Evolutionary conservation across 805 yeast genomes (phyloP), one percentile per base, ranked within the genome.

Genomic region (Saccharomycopsis olivae): DNA sequence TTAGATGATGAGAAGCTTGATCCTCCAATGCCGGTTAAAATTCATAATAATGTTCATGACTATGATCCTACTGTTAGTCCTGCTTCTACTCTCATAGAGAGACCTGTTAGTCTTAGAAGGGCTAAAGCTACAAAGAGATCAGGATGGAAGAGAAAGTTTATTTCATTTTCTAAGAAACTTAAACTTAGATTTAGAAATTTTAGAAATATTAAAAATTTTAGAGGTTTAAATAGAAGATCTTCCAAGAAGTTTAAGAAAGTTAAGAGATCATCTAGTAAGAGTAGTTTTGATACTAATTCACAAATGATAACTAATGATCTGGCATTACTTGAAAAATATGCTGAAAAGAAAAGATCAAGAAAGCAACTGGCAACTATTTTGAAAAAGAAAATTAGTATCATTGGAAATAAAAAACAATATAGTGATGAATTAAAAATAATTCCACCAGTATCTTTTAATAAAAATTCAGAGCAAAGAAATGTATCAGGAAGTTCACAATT

Each of bases 301-400:
- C 10, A 17, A 24, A 14, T 16, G 10, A 13, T 10, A 23, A 23
- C 25, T 23, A 36, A 19, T 16, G 43, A 43, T 20, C 14, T 29
- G 18, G 29, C 23, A 3, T 19, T 42, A 8, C 15, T 36, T 10
- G 11, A 31, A 11, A 38, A 43, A 24, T 43, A 43, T 17, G 35
- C 28, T 15, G 46, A 43, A 31, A 39, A 39, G 35, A 43, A 43
- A 29, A 25, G n/a, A 13, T 25, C 14, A 19, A 31, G 13, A 9
- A 30, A 23, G 5, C 13, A 19, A 20, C 16, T 17, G 11, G 15
- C 31, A 3, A 13, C 3, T 14, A 15, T 27, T 9, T 13, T 33
- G 14, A 29, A 16, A 15, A 37, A 30, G 14, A 41, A 29, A 13
- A 10, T 19, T 19, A 17, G 33, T 17, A 14, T 36, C 4, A 29